phyloP scores from a whole-genome alignment of 1,284 basidiomycete genomes.

The Acaromyces ingoldii region DNA sequence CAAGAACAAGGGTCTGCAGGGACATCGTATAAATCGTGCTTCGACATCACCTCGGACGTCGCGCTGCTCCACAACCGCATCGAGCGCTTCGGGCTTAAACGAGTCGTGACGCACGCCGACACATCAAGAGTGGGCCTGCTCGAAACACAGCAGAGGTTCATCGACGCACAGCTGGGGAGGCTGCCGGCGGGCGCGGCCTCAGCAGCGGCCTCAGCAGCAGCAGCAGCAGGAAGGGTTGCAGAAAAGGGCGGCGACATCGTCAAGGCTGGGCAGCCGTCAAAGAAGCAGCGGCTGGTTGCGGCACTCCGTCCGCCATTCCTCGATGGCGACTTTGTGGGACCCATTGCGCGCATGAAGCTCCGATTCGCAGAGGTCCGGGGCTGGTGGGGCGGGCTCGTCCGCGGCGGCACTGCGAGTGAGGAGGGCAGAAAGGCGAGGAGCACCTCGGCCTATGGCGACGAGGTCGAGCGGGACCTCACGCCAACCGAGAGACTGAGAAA shows the following conservation, averaged over 20 bases:
- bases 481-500: constrained; percentile 4
- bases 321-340: constrained; percentile 42
- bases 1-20: too few relatives aligned
- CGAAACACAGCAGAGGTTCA: neutral
- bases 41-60: constrained; percentile 38
- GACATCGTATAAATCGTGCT: constrained; percentile 1
- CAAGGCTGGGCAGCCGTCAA: constrained; percentile 9
- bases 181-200: neutral
- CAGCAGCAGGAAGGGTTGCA: neutral
- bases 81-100: constrained; percentile 49
- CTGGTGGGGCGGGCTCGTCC: constrained; percentile 4
- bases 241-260: neutral
- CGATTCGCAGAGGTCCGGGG: neutral
- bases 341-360: constrained; percentile 29
- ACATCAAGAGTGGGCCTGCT: constrained; percentile 15
- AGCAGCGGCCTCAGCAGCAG: neutral
- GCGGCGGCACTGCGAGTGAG: constrained; percentile 5
- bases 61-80: constrained; percentile 37
- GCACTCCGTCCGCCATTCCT: constrained; percentile 47
- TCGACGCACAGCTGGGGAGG: neutral
- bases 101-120: constrained; percentile 46
- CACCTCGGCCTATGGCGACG: too few relatives aligned
- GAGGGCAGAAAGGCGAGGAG: neutral
- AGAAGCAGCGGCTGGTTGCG: constrained; percentile 31
- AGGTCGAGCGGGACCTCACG: neutral